Evolutionary conservation across 2,329 filamentous ascomycete genomes (phyloP).

Genomic region (Stagonosporopsis cucurbitacearum): DNA sequence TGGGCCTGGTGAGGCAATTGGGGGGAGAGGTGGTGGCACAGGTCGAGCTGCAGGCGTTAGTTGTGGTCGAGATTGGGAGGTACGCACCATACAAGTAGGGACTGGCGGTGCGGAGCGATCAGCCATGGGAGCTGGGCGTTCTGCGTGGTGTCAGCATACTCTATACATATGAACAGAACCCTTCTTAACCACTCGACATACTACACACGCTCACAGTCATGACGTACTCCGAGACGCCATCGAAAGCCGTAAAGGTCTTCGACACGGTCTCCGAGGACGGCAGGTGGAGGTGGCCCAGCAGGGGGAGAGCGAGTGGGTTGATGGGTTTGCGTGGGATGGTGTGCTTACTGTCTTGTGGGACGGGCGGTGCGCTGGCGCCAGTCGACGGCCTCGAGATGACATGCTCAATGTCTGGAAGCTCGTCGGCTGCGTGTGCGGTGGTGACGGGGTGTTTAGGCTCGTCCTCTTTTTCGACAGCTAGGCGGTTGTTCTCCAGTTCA

Average conservation of each 20-base stretch:
- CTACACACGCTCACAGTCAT: conserved; percentile 49
- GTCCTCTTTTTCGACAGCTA: conserved; percentile 62
- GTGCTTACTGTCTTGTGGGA: conserved; percentile 60
- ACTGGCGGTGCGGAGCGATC: conserved; percentile 42
- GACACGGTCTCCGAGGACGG: conserved; percentile 39
- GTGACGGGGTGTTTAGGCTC: conserved; percentile 51
- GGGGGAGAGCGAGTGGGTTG: conserved; percentile 23
- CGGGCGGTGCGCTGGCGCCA: conserved; percentile 50
- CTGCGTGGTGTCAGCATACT: conserved; percentile 41
- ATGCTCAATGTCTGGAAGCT: conserved; percentile 63
- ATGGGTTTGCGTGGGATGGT: conserved; percentile 48
- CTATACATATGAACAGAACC: background rate
- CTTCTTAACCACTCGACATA: conserved; percentile 33
- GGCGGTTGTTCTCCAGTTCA: conserved; percentile 52
- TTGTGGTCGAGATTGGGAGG: background rate
- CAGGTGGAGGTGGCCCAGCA: conserved; percentile 33
- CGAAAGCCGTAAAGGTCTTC: conserved; percentile 43
- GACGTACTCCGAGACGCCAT: conserved; percentile 45
- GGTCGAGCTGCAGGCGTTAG: conserved; percentile 63
- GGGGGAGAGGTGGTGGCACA: conserved; percentile 61
- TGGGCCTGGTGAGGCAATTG: conserved; percentile 69
- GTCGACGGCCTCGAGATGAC: conserved; percentile 48
- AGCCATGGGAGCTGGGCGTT: conserved; percentile 45
- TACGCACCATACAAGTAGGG: conserved; percentile 41
- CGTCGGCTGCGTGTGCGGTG: conserved; percentile 52